phyloP scores from a whole-genome alignment of 2,329 filamentous ascomycete genomes.

The Penicillium sclerotigenum region DNA sequence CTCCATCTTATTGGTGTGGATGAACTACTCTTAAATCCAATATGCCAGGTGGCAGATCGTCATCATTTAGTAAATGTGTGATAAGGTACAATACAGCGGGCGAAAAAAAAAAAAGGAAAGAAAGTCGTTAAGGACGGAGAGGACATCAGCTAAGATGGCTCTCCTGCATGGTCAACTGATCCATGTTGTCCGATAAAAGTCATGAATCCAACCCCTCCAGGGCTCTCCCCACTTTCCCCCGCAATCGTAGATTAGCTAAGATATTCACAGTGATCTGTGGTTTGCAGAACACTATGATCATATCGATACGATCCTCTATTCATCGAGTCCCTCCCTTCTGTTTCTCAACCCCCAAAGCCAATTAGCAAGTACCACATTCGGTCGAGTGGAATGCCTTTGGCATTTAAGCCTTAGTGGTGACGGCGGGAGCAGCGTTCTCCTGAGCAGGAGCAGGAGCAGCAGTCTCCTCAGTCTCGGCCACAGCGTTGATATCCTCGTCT shows the following conservation, averaged over 20 bases:
- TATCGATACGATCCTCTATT: constrained; percentile 22
- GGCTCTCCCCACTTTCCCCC: constrained; percentile 18
- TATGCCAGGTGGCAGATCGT: constrained; percentile 33
- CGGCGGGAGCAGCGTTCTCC: constrained; percentile 24
- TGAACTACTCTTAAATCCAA: not conserved
- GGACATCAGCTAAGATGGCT: constrained; percentile 21
- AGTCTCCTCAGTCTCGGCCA: constrained; percentile 46
- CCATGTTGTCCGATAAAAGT: constrained; percentile 26
- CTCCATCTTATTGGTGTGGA: not conserved
- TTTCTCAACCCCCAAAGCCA: constrained; percentile 12
- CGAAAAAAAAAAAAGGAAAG: constrained; percentile 35
- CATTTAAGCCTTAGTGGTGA: constrained; percentile 30
- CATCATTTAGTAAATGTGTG: constrained; percentile 38
- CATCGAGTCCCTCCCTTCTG: constrained; percentile 1
- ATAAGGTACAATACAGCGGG: constrained; percentile 43
- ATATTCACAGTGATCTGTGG: constrained; percentile 18
- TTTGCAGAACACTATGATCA: constrained; percentile 23
- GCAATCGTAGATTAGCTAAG: constrained; percentile 25
- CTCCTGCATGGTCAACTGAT: constrained; percentile 22
- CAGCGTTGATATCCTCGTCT: constrained; percentile 64
- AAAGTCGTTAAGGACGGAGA: constrained; percentile 34
- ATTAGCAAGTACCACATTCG: constrained; percentile 16
- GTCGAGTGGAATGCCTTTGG: constrained; percentile 21
- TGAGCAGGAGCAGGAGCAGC: constrained; percentile 34
- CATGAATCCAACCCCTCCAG: constrained; percentile 23